phyloP scores from a whole-genome alignment of 108 stramenopile species.

The Nitzschia palea region DNA sequence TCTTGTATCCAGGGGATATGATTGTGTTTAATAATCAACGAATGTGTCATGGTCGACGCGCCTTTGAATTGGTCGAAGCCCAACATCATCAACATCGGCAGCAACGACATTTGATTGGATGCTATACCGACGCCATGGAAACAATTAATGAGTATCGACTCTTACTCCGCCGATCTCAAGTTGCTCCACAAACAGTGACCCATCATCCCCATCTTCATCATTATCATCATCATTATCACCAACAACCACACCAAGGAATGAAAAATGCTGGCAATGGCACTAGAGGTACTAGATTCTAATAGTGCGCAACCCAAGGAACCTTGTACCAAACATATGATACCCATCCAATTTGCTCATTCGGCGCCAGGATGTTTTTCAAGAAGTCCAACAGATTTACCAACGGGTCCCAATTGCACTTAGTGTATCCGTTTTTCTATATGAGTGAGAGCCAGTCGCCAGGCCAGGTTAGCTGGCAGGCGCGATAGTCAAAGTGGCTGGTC shows the following conservation, averaged over 20 bases:
- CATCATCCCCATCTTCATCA: neutral
- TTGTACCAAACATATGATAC: too few species aligned
- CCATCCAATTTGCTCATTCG: too few species aligned
- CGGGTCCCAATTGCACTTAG: too few species aligned
- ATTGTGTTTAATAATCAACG: constrained; percentile 80
- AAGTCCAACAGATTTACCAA: too few species aligned
- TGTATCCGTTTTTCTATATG: too few species aligned
- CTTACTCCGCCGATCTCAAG: constrained; percentile 35
- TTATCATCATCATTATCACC: neutral
- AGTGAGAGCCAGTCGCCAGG: too few species aligned
- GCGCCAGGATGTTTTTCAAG: too few species aligned
- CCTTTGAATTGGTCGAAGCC: constrained; percentile 30
- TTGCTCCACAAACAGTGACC: too few species aligned
- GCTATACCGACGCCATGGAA: constrained; percentile 78
- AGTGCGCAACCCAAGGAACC: too few species aligned
- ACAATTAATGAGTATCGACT: constrained; percentile 65
- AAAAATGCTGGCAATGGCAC: neutral
- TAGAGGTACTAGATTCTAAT: too few species aligned
- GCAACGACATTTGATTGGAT: constrained; percentile 72
- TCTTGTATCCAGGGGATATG: constrained; percentile 56
- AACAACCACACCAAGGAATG: neutral
- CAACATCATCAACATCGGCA: neutral
- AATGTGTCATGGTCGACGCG: constrained; percentile 77
- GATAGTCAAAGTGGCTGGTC: too few species aligned
- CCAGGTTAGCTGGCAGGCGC: too few species aligned